Percentiles rank a stretch among this genome's conserved stretches.
phyloP scores from a whole-genome alignment of 2,329 filamentous ascomycete genomes.

The Aureobasidium namibiae region DNA sequence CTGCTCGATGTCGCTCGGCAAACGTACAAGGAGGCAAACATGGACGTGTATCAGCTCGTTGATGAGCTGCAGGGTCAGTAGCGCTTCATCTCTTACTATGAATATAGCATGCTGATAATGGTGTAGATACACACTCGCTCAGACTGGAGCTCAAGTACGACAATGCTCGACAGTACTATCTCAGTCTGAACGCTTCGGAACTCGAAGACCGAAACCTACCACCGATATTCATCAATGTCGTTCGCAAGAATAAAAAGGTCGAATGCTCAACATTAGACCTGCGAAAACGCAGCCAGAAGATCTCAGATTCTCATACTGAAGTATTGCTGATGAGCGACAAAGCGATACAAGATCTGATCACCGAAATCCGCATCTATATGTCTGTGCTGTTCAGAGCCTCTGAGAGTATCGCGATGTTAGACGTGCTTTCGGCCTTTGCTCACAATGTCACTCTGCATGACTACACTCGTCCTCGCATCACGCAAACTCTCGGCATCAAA shows the following conservation, averaged over 20 bases:
- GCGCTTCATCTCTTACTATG: constrained; percentile 8
- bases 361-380: constrained; percentile 62
- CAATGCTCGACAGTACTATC: constrained; percentile 67
- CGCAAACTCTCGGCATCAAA: constrained; percentile 62
- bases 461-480: constrained; percentile 58
- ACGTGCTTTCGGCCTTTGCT: constrained; percentile 59
- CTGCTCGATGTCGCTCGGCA: constrained; percentile 82
- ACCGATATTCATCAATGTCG: constrained; percentile 66
- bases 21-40: constrained; percentile 80
- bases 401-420: constrained; percentile 76
- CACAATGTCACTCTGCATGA: constrained; percentile 61
- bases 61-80: constrained; percentile 57
- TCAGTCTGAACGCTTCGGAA: constrained; percentile 56
- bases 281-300: constrained; percentile 66
- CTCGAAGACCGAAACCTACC: constrained; percentile 56
- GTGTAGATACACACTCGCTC: constrained; percentile 44
- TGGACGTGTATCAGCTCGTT: constrained; percentile 66
- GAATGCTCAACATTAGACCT: constrained; percentile 84
- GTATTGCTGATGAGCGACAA: constrained; percentile 72
- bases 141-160: constrained; percentile 66
- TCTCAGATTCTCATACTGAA: constrained; percentile 74
- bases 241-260: constrained; percentile 62
- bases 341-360: constrained; percentile 63
- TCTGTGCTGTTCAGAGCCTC: constrained; percentile 73
- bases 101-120: background rate